Evolutionary conservation across 805 yeast genomes (phyloP), one percentile per base, ranked within the genome.

Genomic region (Saccharomycopsis oosterbeekiorum): DNA sequence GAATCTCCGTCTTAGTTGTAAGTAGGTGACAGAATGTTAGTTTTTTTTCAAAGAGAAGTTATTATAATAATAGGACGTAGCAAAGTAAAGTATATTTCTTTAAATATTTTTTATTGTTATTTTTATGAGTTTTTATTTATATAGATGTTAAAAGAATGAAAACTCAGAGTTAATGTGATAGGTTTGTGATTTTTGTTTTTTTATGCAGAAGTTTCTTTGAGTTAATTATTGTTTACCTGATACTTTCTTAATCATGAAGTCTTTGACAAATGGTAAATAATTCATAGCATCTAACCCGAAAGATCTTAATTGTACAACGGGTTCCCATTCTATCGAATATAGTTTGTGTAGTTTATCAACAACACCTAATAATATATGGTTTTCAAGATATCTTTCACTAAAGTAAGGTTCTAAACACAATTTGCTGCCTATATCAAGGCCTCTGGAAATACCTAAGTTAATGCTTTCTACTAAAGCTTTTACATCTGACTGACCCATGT

Each of bases 401-500:
- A 90, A 89, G 74, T 88, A 94, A 5, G 91, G 89, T 71, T 93
- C 97, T 47, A 94, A 77, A 8, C 88, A 90, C 64, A 92, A 75
- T 15, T 84, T 75, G 29, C 86, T 80, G 2, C 99, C 99, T 59
- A 93, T 86, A 68, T 94, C 99, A 62, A 88, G 78, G 0, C 99
- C 99, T 55, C 97, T 77, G 50, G 76, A 76, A 1, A 82, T 74
- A 0, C 96, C 96, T 10, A 64, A 75, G 65, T 89, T 96, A 34
- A 94, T 69, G 0, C 93, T 88, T 1, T 70, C 75, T 0, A 86
- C 84, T 37, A 94, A 76, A 1, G 85, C 76, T 62, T 85, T 84
- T 1, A 89, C 97, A 70, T 94, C 99, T 34, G 87, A 85, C 71
- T 92, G 97, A 21, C 99, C 99, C 97, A 93, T 91, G 72, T 94